Percentiles rank a stretch among this genome's conserved stretches.
Conservation (phyloP, 768 basidiomycete species). For the Favolaschia claudopus region DNA sequence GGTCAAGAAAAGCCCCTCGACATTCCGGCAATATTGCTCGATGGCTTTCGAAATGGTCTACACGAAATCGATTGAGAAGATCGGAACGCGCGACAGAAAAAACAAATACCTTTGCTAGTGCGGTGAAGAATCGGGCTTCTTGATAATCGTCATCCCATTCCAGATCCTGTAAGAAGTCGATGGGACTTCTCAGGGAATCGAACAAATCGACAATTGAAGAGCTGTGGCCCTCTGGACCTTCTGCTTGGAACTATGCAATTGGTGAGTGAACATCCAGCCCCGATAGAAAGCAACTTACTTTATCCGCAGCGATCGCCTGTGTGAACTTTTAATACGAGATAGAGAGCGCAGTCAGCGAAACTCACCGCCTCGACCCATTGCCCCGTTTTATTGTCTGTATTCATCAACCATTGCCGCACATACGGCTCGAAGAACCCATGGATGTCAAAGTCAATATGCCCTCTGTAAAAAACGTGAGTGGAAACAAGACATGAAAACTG, state of each 20-base stretch:
- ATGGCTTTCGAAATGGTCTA: conserved; percentile 92
- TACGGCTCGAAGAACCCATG: conserved; percentile 86
- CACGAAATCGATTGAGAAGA: not conserved
- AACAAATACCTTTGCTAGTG: conserved; percentile 79
- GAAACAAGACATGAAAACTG: not conserved
- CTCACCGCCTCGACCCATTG: conserved; percentile 94
- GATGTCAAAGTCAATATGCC: conserved; percentile 70
- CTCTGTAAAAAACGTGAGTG: conserved; percentile 43
- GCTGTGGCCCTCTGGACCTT: conserved; percentile 84
- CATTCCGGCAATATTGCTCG: conserved; percentile 87
- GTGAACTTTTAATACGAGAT: too few species aligned
- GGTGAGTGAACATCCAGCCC: not conserved
- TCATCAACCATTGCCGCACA: conserved; percentile 87
- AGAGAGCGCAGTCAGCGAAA: too few species aligned
- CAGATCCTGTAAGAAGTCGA: conserved; percentile 86
- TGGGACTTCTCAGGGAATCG: conserved; percentile 90
- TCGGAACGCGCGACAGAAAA: not conserved
- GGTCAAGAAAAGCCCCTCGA: conserved; percentile 90
- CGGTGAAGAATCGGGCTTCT: conserved; percentile 89
- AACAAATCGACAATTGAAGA: conserved; percentile 98
- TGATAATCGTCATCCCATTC: conserved; percentile 94
- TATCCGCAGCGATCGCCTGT: conserved; percentile 84
- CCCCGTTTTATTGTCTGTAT: conserved; percentile 87
- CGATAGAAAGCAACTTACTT: conserved; percentile 51
- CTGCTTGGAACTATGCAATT: conserved; percentile 71